phyloP scores from a whole-genome alignment of 2,329 filamentous ascomycete genomes.

The Falciphora oryzae region DNA sequence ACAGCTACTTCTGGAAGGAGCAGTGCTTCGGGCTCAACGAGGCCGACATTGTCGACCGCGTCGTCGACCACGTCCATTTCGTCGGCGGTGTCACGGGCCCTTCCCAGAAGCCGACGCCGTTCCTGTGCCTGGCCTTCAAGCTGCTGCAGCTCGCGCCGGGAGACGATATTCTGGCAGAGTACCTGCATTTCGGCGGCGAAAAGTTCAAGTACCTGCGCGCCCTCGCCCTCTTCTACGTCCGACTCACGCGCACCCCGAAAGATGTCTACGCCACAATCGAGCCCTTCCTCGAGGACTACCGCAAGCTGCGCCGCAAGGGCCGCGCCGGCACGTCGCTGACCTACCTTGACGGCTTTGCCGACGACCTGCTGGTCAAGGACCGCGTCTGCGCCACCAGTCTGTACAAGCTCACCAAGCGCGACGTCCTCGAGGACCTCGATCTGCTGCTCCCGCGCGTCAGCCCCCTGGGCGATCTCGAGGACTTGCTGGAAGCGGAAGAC shows the following conservation, averaged over 20 bases:
- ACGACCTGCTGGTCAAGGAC: conserved; percentile 84
- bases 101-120: conserved; percentile 81
- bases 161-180: conserved; percentile 72
- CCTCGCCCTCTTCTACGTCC: conserved; percentile 87
- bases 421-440: conserved; percentile 82
- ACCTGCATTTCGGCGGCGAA: conserved; percentile 69
- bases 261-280: conserved; percentile 78
- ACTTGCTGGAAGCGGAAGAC: conserved; percentile 57
- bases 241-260: conserved; percentile 75
- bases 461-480: conserved; percentile 73
- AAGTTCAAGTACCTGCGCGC: conserved; percentile 84
- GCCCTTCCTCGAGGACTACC: conserved; percentile 71
- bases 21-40: conserved; percentile 95
- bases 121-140: conserved; percentile 92
- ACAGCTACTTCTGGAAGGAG: conserved; percentile 97
- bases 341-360: conserved; percentile 86
- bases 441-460: conserved; percentile 80
- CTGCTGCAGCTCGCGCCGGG: conserved; percentile 80
- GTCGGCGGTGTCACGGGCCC: conserved; percentile 85
- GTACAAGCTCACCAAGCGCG: conserved; percentile 82
- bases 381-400: conserved; percentile 86
- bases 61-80: conserved; percentile 73
- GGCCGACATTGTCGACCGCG: conserved; percentile 77
- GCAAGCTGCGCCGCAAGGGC: conserved; percentile 75
- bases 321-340: conserved; percentile 71